Conservation (phyloP, 345 rosid genomes). For the Murraya paniculata region DNA sequence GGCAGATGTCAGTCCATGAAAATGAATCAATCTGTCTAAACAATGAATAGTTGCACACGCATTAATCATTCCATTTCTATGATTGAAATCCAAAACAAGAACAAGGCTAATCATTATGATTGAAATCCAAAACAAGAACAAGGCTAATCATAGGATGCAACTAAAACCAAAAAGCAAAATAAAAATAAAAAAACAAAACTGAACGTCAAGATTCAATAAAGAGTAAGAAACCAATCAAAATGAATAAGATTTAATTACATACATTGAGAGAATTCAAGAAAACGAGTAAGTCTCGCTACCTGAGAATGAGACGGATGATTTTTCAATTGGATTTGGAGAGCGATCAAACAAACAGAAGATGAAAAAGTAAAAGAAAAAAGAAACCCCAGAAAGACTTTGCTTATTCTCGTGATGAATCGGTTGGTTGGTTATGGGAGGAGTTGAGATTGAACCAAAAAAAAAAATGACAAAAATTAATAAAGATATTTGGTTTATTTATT, state of each 20-base stretch:
- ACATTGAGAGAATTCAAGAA: not conserved
- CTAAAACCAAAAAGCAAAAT: not conserved
- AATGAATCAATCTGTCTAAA: not conserved
- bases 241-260: not conserved
- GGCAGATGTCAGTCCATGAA: not conserved
- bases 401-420: constrained; percentile 6
- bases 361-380: not conserved
- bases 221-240: not conserved
- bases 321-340: not conserved
- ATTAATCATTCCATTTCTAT: not conserved
- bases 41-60: not conserved
- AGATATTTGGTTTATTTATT: not conserved
- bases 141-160: not conserved
- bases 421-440: constrained; percentile 1
- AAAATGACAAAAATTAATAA: too few species aligned
- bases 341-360: too few species aligned
- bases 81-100: not conserved
- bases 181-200: not conserved
- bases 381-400: not conserved
- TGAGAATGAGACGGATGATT: not conserved
- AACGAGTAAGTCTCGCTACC: not conserved
- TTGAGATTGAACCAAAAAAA: not conserved
- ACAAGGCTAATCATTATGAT: not conserved
- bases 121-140: not conserved
- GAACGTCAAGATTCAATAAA: not conserved